Conservation (phyloP, 2,329 filamentous ascomycete species). For the Xylariaceae sp. region DNA sequence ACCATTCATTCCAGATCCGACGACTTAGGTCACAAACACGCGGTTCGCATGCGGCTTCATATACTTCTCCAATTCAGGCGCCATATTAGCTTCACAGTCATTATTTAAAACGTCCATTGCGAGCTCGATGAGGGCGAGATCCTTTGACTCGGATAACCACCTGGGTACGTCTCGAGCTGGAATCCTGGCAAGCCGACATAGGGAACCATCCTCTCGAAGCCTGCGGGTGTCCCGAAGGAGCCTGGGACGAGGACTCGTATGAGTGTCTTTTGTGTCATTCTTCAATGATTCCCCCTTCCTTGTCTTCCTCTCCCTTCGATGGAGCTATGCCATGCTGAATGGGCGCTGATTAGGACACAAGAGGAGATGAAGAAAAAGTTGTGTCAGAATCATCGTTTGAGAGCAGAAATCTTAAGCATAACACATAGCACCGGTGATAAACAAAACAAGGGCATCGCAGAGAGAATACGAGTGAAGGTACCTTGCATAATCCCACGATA, state of each 20-base stretch:
- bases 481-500: too few species aligned
- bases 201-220: conserved; percentile 16
- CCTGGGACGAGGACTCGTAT: conserved; percentile 21
- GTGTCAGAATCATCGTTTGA: too few species aligned
- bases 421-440: too few species aligned
- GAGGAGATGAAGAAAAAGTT: too few species aligned
- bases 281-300: too few species aligned
- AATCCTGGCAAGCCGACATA: conserved; percentile 18
- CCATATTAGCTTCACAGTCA: conserved; percentile 16
- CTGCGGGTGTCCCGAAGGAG: conserved; percentile 18
- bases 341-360: too few species aligned
- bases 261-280: too few species aligned
- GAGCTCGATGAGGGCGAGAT: conserved; percentile 20
- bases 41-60: conserved; percentile 17
- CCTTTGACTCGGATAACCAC: conserved; percentile 20
- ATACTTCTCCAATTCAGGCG: conserved; percentile 7
- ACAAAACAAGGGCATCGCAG: too few species aligned
- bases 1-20: conserved; percentile 20
- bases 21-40: conserved; percentile 17
- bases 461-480: too few species aligned
- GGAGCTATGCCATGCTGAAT: too few species aligned
- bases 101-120: conserved; percentile 22
- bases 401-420: too few species aligned
- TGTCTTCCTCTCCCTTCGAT: too few species aligned
- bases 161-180: conserved; percentile 17